Evolutionary conservation across 2,329 filamentous ascomycete genomes (phyloP).

Genomic region (Aspergillus texensis): DNA sequence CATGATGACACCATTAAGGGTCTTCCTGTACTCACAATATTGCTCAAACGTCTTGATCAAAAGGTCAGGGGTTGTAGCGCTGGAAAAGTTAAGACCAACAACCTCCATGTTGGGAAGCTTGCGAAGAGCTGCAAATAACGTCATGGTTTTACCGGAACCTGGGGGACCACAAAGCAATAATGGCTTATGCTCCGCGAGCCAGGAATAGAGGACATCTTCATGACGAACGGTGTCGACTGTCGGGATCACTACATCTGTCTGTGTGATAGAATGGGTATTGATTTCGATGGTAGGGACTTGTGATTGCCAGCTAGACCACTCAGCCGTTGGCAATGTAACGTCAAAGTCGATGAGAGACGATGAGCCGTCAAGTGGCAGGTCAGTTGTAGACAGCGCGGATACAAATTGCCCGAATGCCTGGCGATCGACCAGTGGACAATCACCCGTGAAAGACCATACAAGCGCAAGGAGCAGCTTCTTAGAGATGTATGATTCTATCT

Average conservation of each 20-base stretch:
- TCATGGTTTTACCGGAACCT: conserved; percentile 99
- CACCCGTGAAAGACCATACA: conserved; percentile 94
- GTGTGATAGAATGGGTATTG: conserved; percentile 96
- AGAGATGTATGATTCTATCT: conserved; percentile 83
- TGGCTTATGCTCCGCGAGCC: conserved; percentile 98
- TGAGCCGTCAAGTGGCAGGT: conserved; percentile 77
- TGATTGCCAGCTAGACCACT: conserved; percentile 92
- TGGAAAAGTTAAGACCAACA: conserved; percentile 98
- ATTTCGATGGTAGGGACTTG: conserved; percentile 94
- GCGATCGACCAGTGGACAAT: conserved; percentile 85
- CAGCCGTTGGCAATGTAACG: conserved; percentile 79
- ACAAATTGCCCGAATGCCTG: conserved; percentile 88
- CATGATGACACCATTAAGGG: conserved; percentile 90
- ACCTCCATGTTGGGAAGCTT: conserved; percentile 99
- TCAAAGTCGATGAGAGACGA: conserved; percentile 92
- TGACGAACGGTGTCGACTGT: conserved; percentile 96
- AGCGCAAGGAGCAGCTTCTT: conserved; percentile 93
- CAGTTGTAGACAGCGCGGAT: conserved; percentile 79
- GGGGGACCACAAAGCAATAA: conserved; percentile 94
- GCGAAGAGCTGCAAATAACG: conserved; percentile 92
- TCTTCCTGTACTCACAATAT: conserved; percentile 99
- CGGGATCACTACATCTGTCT: conserved; percentile 97
- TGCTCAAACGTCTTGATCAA: conserved; percentile 99
- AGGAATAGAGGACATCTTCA: conserved; percentile 98
- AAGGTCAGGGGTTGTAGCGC: conserved; percentile 94